Base-by-base conservation (phyloP, 768 basidiomycete species). In the Nevesoporus exiguus region DNA sequence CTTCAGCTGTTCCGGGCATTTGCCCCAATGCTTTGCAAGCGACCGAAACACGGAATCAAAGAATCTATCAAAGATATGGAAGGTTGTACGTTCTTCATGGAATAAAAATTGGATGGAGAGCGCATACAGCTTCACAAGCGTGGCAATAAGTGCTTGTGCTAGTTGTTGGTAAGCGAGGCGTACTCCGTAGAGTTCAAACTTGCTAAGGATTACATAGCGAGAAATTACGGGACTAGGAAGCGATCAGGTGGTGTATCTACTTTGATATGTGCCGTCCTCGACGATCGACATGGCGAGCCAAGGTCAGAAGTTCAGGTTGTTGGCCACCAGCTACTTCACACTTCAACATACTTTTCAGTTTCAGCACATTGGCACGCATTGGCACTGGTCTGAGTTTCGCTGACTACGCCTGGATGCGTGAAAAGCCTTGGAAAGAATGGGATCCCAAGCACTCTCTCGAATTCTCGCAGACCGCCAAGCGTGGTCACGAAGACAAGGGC, bases 61-160 rank as follows among this genome's bases (percentile, higher is more conserved):
- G 88, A 91, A 25, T 84, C 93, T 0, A 84, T 96, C 45, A 89
- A 86, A 60, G 82, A 87, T 54, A 95, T 99, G 86, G 81, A 81
- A 19, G 82, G 83, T 9, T 68, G 76, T 7, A 80, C 84, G 40
- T 99, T 99, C 65, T 74, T 93, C 57, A 88, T 99, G 34, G 97
- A 99, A 68, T 96, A 99, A 73, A 99, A 98, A 67, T 78, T 98
- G 2, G 97, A 99, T 61, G 97, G 97, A 2, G 97, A 99, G 69
- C 77, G 97, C 31, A 93, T 99, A 73, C 97, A 98, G 68, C 60
- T 99, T 52, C 97, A 99, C 65, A 98, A 91, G 69, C 79, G 89
- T 46, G 93, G 92, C 0, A 88, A 90, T 55, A 85, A 92, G 66
- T 98, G 90, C 66, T 90, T 87, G 83, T 96, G 1, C 73, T 98